Evolutionary conservation across 345 rosid species (phyloP), one percentile per base, ranked within the genome.

Genomic region (Microcos paniculata): DNA sequence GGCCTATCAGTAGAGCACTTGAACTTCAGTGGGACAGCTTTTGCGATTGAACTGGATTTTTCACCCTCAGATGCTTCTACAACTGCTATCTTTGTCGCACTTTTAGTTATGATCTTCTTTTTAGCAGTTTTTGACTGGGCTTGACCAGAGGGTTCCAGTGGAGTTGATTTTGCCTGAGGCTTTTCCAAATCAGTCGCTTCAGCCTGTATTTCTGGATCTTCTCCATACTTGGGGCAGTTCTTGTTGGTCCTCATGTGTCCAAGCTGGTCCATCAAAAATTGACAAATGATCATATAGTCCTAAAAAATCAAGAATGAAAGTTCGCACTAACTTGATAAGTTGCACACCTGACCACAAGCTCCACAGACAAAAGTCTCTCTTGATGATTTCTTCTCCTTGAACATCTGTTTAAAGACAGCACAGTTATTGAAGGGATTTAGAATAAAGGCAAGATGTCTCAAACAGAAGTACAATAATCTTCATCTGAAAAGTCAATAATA

Each of bases 161-260:
- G 72, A 80, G 65, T 81, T 26, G 86, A 84, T 84, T 88, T 93
- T 35, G 78, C 91, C 4, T 82, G 76, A 77, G 85, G 62, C 79
- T 87, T 96, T 48, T 93, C 96, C 51, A 81, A 23, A 75, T 90
- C 91, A 4, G 80, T 73, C 58, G 87, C 69, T 71, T 90, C 92
- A 24, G 76, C 67, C 71, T 83, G 91, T 52, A 87, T 58, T 45
- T 93, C 98, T 58, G 90, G 88, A 78, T 90, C 93, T 83, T 92
- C 96, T 79, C 94, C 82, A 74, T 96, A 92, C 86, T 83, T 93
- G 18, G 98, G 99, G 84, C 99, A 96, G 88, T 93, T 80, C 76
- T 96, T 92, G 87, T 96, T 96, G 84, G 99, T 96, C 83, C 94
- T 96, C 99, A 92, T 96, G 85, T 93, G 99, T 73, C 99, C 99